Evolutionary conservation across 495 filamentous ascomycete species (phyloP).

Genomic region (Penicillium chermesinum): DNA sequence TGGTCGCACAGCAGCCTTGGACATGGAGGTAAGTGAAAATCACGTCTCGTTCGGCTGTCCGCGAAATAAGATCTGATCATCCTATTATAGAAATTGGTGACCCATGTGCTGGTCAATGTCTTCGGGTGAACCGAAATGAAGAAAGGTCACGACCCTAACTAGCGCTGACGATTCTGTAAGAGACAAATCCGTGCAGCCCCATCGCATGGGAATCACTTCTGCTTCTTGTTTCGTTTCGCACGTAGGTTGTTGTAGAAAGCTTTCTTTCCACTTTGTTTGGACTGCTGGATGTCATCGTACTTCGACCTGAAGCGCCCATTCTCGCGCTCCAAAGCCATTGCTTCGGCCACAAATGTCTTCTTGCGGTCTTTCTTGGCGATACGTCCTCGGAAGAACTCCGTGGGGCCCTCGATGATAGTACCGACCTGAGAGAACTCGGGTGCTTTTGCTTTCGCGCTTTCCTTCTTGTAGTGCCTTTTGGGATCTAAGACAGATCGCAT

Average conservation of each 20-base stretch:
- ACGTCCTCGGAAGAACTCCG: slow-evolving; percentile 75
- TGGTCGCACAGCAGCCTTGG: slow-evolving; percentile 55
- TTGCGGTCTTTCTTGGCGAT: slow-evolving; percentile 84
- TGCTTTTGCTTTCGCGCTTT: slow-evolving; percentile 55
- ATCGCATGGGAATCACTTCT: slow-evolving; percentile 17
- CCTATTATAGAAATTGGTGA: slow-evolving; percentile 35
- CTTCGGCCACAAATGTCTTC: slow-evolving; percentile 84
- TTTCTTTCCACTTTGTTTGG: slow-evolving; percentile 69
- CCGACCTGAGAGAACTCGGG: slow-evolving; percentile 87
- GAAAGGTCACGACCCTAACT: background rate
- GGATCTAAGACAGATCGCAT: slow-evolving; percentile 88
- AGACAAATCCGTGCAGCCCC: background rate
- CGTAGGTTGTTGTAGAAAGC: slow-evolving; percentile 63
- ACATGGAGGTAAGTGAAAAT: slow-evolving; percentile 60
- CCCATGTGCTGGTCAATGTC: slow-evolving; percentile 29
- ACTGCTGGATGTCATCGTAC: slow-evolving; percentile 61
- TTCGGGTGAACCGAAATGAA: slow-evolving; percentile 13
- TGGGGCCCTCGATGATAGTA: slow-evolving; percentile 81
- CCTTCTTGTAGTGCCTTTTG: slow-evolving; percentile 89
- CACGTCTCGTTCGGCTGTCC: background rate
- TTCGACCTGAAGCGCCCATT: slow-evolving; percentile 62
- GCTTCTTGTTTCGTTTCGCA: slow-evolving; percentile 47
- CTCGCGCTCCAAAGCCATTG: slow-evolving; percentile 59
- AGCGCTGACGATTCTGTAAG: background rate
- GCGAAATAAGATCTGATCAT: slow-evolving; percentile 11